A percentile compares a stretch with the other conserved stretches of the same genome.
Conservation (phyloP, 2,329 filamentous ascomycete genomes). For the Seiridium cupressi region DNA sequence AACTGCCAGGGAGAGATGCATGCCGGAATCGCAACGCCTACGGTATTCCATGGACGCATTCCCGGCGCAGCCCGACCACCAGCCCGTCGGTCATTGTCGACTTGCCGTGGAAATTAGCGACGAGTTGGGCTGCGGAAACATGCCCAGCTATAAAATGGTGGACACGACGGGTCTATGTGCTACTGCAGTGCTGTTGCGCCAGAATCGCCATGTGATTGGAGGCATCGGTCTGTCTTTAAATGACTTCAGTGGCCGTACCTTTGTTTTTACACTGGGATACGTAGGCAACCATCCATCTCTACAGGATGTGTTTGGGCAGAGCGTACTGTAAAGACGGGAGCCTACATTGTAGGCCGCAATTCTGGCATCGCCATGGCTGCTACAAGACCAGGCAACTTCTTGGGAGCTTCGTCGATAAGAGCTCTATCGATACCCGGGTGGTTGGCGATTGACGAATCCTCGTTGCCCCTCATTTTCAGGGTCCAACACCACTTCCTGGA, state of each 20-base stretch:
- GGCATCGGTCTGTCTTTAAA: no score
- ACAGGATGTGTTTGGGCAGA: no score
- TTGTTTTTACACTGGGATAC: no score
- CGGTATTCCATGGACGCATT: no score
- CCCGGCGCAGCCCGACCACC: no score
- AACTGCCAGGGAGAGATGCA: no score
- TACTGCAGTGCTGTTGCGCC: constrained; percentile 1
- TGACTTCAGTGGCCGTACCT: no score
- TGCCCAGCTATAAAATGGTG: background rate
- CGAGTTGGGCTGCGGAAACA: background rate
- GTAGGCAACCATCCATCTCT: no score
- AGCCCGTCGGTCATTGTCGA: background rate
- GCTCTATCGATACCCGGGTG: constrained; percentile 4
- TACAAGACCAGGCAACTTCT: background rate
- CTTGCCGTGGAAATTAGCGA: background rate
- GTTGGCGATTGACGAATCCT: constrained; percentile 18
- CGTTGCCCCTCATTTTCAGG: constrained; percentile 10
- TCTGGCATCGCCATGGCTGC: background rate
- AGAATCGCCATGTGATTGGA: background rate
- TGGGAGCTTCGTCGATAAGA: constrained; percentile 3
- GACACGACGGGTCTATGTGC: background rate
- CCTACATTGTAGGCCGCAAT: background rate
- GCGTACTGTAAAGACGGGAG: no score
- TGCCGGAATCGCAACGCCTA: no score
- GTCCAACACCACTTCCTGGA: constrained; percentile 14